Evolutionary conservation across 495 filamentous ascomycete species (phyloP).

Genomic region (Talaromyces adpressus): DNA sequence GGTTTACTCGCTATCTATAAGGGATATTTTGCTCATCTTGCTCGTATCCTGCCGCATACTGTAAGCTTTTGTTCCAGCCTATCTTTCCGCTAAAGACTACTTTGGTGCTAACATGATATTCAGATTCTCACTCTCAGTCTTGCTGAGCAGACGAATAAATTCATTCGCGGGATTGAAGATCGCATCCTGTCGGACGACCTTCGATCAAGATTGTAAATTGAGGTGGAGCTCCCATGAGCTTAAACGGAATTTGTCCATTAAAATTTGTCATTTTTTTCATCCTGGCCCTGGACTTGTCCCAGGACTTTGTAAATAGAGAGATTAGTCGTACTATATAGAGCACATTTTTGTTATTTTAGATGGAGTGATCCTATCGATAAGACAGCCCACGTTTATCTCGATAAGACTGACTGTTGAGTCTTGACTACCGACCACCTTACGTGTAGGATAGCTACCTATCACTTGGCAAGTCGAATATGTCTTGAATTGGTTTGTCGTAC

Average conservation of each 20-base stretch:
- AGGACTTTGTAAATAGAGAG: background rate
- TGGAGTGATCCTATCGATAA: background rate
- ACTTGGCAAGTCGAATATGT: background rate
- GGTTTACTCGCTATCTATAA: conserved; percentile 95
- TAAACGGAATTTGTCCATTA: background rate
- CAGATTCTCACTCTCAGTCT: conserved; percentile 83
- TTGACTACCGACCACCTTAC: background rate
- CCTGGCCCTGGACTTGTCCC: background rate
- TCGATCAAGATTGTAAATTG: conserved; percentile 39
- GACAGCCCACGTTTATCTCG: background rate
- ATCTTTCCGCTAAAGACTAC: too few relatives aligned
- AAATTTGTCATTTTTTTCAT: background rate
- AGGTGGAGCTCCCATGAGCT: background rate
- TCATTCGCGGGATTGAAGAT: conserved; percentile 71
- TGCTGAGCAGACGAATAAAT: conserved; percentile 95
- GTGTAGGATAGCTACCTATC: background rate
- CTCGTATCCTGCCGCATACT: conserved; percentile 90
- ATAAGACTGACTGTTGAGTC: background rate
- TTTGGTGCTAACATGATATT: conserved; percentile 4
- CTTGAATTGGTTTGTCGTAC: background rate
- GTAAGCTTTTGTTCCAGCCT: conserved; percentile 29
- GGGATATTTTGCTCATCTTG: conserved; percentile 91
- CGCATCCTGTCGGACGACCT: conserved; percentile 48
- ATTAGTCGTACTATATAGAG: background rate
- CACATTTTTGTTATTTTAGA: background rate